Conservation (phyloP, 176 grass and related monocot species). For the Carex kokanica region DNA sequence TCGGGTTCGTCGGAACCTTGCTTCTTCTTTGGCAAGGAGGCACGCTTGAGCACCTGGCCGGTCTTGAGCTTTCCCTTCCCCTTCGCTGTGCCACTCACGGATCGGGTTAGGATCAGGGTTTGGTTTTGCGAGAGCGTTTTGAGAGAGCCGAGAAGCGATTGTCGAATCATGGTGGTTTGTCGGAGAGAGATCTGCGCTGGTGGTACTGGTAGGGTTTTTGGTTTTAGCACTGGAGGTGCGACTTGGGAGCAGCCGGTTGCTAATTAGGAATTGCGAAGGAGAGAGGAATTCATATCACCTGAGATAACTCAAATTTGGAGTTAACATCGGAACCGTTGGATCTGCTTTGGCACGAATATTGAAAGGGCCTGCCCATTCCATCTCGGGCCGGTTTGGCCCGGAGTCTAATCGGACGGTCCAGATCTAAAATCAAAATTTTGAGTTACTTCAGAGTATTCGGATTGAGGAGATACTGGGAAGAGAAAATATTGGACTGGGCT, state of each 20-base stretch:
- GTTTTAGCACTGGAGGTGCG: background rate
- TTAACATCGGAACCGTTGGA: no score
- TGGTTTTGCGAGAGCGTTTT: slow-evolving; percentile 1
- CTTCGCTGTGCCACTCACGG: slow-evolving; percentile 71
- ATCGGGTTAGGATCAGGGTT: background rate
- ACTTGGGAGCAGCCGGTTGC: background rate
- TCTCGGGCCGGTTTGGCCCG: no score
- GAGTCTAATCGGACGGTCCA: background rate
- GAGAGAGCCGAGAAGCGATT: slow-evolving; percentile 10
- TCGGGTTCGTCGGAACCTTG: slow-evolving; percentile 15
- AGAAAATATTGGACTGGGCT: background rate
- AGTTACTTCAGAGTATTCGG: no score
- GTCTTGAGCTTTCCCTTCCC: slow-evolving; percentile 70
- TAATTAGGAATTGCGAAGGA: no score
- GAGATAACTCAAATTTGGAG: no score
- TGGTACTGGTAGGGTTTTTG: slow-evolving; percentile 23
- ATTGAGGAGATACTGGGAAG: background rate
- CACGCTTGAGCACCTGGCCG: slow-evolving; percentile 48
- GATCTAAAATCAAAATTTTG: no score
- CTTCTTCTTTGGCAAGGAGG: slow-evolving; percentile 43
- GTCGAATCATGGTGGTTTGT: slow-evolving; percentile 20
- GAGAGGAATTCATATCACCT: no score
- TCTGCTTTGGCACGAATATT: no score
- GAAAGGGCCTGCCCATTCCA: no score
- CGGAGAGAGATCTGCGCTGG: background rate